Evolutionary conservation across 164 flowering plant species (phyloP).

Genomic region (Pachysandra terminalis): DNA sequence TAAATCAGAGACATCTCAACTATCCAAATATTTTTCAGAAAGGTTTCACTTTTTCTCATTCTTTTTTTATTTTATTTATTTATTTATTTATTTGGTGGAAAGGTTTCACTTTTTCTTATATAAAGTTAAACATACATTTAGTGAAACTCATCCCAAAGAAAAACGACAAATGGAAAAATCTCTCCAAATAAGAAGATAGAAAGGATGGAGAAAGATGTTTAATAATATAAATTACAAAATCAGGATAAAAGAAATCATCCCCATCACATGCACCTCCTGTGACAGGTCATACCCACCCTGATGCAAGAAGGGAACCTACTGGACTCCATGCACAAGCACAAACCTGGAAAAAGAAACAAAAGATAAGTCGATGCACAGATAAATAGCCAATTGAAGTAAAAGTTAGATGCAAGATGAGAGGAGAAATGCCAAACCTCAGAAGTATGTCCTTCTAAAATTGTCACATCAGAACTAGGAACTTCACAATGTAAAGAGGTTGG

Average conservation of each 20-base stretch:
- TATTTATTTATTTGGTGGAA: too few species aligned
- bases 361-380: background rate
- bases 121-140: too few species aligned
- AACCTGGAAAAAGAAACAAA: constrained; percentile 45
- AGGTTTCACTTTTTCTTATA: too few species aligned
- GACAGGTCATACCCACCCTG: constrained; percentile 59
- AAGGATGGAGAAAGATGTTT: background rate
- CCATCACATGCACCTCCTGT: background rate
- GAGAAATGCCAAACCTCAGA: constrained; percentile 64
- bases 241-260: constrained; percentile 4
- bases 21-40: too few species aligned
- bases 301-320: constrained; percentile 86
- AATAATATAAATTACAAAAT: background rate
- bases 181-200: background rate
- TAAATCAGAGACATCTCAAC: too few species aligned
- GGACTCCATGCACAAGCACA: constrained; percentile 99
- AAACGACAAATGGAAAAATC: background rate
- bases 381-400: background rate
- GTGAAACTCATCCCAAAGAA: background rate
- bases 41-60: too few species aligned
- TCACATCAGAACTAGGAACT: constrained; percentile 76
- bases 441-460: constrained; percentile 87
- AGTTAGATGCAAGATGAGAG: background rate
- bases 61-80: too few species aligned
- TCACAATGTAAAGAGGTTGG: constrained; percentile 47